Conservation (phyloP, 1,284 basidiomycete species). For the Heterobasidion irregulare region DNA sequence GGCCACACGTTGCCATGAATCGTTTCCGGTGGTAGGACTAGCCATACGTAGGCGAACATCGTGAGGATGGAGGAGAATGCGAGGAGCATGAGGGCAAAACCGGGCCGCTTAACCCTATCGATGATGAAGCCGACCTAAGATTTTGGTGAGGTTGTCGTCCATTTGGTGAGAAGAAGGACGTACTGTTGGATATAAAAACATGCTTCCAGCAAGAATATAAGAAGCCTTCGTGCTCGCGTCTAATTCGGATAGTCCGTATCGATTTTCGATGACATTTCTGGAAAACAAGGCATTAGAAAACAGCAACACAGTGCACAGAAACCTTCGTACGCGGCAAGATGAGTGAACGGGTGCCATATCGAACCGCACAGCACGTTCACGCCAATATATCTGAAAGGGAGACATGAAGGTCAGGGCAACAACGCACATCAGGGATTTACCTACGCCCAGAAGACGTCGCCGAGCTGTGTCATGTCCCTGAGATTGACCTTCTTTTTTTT, state of each 20-base stretch:
- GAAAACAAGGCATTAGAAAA: not conserved
- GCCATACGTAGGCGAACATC: constrained; percentile 55
- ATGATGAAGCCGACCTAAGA: constrained; percentile 52
- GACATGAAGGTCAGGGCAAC: constrained; percentile 1
- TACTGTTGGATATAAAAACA: constrained; percentile 69
- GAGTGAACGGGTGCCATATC: constrained; percentile 73
- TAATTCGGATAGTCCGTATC: constrained; percentile 54
- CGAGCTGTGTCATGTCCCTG: constrained; percentile 52
- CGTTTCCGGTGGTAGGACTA: constrained; percentile 47
- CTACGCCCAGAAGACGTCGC: constrained; percentile 76
- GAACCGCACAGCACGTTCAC: constrained; percentile 69
- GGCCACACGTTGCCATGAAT: constrained; percentile 49
- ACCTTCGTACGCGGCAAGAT: constrained; percentile 59
- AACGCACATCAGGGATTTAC: constrained; percentile 16
- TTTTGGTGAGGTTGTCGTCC: not conserved
- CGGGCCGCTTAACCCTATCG: constrained; percentile 46
- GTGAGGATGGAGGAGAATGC: constrained; percentile 57
- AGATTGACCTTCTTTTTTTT: constrained; percentile 55
- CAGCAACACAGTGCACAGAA: constrained; percentile 4
- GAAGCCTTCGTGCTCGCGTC: constrained; percentile 60
- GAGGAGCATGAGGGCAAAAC: constrained; percentile 52
- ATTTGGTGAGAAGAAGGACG: constrained; percentile 13
- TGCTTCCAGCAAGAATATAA: constrained; percentile 65
- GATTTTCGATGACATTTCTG: constrained; percentile 69
- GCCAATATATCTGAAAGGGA: constrained; percentile 47